phyloP scores from a whole-genome alignment of 1,284 basidiomycete species.

The Malassezia arunalokei region DNA sequence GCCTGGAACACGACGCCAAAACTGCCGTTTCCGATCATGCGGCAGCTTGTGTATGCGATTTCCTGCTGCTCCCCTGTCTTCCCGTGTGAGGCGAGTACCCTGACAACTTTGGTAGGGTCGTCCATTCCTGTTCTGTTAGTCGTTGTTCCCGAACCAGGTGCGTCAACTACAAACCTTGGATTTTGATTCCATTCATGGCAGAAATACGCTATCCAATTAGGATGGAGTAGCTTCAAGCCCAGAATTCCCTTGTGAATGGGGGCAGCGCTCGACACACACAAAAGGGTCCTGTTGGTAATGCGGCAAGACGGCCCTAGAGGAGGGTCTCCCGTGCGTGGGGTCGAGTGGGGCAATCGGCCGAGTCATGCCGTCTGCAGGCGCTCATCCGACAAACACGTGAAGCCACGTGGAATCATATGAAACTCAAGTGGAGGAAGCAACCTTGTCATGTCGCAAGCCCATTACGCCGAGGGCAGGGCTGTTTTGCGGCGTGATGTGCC shows the following conservation, averaged over 20 bases:
- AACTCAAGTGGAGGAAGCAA: too few species aligned
- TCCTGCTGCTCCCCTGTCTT: slow-evolving; percentile 78
- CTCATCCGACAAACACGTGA: too few species aligned
- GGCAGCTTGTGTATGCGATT: slow-evolving; percentile 90
- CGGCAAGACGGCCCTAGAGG: too few species aligned
- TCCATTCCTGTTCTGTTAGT: slow-evolving; percentile 49
- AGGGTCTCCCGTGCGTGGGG: slow-evolving; percentile 1
- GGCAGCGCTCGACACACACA: too few species aligned
- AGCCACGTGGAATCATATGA: too few species aligned
- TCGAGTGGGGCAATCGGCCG: slow-evolving; percentile 5
- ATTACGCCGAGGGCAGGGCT: slow-evolving; percentile 4
- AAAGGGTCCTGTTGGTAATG: too few species aligned
- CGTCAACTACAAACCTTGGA: slow-evolving; percentile 6
- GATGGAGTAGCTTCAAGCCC: not conserved
- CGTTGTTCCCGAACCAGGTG: not conserved
- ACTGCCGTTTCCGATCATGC: slow-evolving; percentile 94
- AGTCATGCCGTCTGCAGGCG: not conserved
- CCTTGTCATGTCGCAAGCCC: slow-evolving; percentile 3
- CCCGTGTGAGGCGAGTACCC: slow-evolving; percentile 86
- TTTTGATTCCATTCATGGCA: slow-evolving; percentile 10
- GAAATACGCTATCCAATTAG: not conserved
- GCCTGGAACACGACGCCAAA: slow-evolving; percentile 92
- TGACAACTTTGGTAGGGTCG: slow-evolving; percentile 87
- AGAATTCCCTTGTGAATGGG: too few species aligned
- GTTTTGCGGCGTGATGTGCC: not conserved